Evolutionary conservation across 352 stramenopile genomes (phyloP), one percentile per base, ranked within the genome.

Genomic region (Globisporangium emineosum): DNA sequence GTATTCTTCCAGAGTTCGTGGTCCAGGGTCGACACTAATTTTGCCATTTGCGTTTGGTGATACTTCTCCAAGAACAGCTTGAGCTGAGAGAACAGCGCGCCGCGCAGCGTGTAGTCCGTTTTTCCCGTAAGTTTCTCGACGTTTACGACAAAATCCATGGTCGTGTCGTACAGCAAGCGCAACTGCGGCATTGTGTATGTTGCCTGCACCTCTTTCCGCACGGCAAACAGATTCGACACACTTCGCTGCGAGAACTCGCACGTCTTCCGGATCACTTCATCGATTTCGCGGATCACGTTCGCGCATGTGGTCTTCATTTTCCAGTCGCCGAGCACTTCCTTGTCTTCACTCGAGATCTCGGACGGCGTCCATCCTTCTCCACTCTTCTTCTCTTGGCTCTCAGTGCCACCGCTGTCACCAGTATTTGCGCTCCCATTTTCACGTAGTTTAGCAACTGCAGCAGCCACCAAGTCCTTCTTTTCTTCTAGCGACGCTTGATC

Each of bases 11-110:
- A 99, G 56, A 96, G 70, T 71, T 99, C 96, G 55, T 95, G 91
- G 74, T 98, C 94, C 21, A 99, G 79, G 3, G 94, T 97, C 43
- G 92, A 95, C n/a, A 97, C 92, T 47, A 99, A 71, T 50, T 93
- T 91, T 27, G 83, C 89, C 73, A 98, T 94, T 57, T 98, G 96
- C 9, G 78, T 73, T 65, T 98, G 83, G 68, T 99, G 96, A 53
- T 96, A 93, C 52, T 93, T 95, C 66, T 98, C 94, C n/a, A 98
- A 67, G 70, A 98, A 99, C 23, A 96, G 75, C 70, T 98, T 98
- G 10, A 97, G 80, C 60, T 98, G 94, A 37, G 91, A 94, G 32
- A 98, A 88, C 6, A 99, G 70, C n/a, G 93, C 94, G 17, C 90
- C 93, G 35, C 93, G 79, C 33, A 99, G 78, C 29, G 89, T 96